These are phyloP conservation scores for Dioscorea cayenensis DNA, from an alignment of 116 monocot species.

Conservation along the genomic window DNA sequence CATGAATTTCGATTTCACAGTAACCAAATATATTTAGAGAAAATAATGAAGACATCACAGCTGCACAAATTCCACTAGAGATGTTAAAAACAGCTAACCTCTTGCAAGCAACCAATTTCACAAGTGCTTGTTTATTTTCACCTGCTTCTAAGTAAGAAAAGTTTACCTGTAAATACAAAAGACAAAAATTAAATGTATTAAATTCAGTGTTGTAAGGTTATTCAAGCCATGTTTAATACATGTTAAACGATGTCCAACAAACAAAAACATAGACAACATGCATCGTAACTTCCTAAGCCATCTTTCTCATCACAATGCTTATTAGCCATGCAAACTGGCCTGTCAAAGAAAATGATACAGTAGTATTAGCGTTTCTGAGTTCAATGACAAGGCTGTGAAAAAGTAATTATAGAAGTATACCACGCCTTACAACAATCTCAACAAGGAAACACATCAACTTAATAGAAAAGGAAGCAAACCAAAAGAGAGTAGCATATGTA, in stretches of 20 bases:
- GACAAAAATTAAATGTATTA: background rate
- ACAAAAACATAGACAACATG: constrained; percentile 5
- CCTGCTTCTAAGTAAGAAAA: constrained; percentile 88
- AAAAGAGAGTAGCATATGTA: too few species aligned
- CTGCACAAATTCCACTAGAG: background rate
- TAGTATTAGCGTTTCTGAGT: background rate
- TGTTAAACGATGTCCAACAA: too few species aligned
- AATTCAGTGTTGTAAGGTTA: too few species aligned
- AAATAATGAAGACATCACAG: background rate
- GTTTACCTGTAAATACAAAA: constrained; percentile 59
- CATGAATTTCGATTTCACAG: background rate
- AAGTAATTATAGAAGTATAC: background rate
- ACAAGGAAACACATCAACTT: too few species aligned
- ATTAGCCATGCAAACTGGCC: constrained; percentile 95
- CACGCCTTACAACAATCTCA: too few species aligned
- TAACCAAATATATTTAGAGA: background rate
- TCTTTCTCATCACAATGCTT: constrained; percentile 80
- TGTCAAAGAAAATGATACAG: constrained; percentile 20
- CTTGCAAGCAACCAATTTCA: constrained; percentile 88
- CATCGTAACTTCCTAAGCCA: constrained; percentile 90
- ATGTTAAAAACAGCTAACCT: constrained; percentile 38
- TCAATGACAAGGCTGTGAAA: background rate
- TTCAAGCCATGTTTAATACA: too few species aligned
- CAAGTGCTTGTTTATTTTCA: constrained; percentile 90
- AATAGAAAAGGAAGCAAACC: too few species aligned